A percentile compares a stretch with the other conserved stretches of the same genome.
Evolutionary conservation across 345 rosid species (phyloP).

Genomic region (Camelina laxa): DNA sequence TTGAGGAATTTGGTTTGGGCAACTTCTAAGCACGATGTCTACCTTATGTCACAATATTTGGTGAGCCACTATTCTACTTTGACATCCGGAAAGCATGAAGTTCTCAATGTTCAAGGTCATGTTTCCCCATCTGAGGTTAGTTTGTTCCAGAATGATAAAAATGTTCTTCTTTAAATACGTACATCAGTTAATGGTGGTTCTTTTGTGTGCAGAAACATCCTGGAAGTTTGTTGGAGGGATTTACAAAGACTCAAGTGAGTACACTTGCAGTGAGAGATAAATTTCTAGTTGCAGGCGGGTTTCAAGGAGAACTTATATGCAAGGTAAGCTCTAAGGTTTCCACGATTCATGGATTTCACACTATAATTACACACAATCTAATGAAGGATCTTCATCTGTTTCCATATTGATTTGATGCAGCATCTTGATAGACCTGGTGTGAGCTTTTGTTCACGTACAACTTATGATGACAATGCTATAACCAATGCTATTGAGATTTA

Average conservation of each 20-base stretch:
- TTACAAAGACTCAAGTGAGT: conserved; percentile 65
- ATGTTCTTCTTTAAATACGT: neutral
- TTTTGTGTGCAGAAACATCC: conserved; percentile 52
- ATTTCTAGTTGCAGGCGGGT: conserved; percentile 64
- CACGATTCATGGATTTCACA: conserved; percentile 3
- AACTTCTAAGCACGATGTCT: conserved; percentile 81
- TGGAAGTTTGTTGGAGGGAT: conserved; percentile 62
- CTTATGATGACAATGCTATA: conserved; percentile 94
- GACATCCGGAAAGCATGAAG: conserved; percentile 54
- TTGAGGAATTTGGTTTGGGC: conserved; percentile 89
- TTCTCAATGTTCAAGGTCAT: conserved; percentile 75
- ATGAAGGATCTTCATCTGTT: conserved; percentile 24
- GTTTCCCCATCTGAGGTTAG: conserved; percentile 77
- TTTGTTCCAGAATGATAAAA: conserved; percentile 17
- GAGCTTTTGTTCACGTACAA: conserved; percentile 86
- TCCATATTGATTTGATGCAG: conserved; percentile 47
- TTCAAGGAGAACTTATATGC: conserved; percentile 69
- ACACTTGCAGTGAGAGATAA: conserved; percentile 60
- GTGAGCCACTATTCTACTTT: conserved; percentile 73
- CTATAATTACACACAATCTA: neutral
- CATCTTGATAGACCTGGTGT: conserved; percentile 85
- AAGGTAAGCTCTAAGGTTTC: conserved; percentile 47
- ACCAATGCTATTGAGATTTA: conserved; percentile 96
- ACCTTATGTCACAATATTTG: conserved; percentile 69
- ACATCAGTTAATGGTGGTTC: neutral